Evolutionary conservation across 2,329 filamentous ascomycete genomes (phyloP).

Genomic region (Botryotinia narcissicola): DNA sequence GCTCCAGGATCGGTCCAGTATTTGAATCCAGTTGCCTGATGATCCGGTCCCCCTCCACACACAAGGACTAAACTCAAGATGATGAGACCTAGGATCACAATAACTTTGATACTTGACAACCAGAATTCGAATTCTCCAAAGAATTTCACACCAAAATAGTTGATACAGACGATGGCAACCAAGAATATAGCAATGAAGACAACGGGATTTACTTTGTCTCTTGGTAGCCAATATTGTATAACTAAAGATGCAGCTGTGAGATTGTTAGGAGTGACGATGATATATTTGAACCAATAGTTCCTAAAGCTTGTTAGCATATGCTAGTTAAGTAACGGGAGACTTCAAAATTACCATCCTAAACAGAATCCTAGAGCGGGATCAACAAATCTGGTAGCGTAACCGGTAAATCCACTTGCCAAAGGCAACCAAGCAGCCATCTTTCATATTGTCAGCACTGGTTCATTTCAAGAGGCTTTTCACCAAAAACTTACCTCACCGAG

Average conservation of each 20-base stretch:
- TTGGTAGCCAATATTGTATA: conserved; percentile 71
- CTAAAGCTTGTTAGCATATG: conserved; percentile 21
- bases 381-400: conserved; percentile 75
- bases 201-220: conserved; percentile 66
- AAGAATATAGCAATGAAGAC: conserved; percentile 76
- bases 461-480: conserved; percentile 37
- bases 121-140: conserved; percentile 54
- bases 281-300: conserved; percentile 54
- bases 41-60: conserved; percentile 61
- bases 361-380: conserved; percentile 80
- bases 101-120: conserved; percentile 55
- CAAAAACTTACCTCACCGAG: conserved; percentile 43
- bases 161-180: conserved; percentile 61
- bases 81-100: conserved; percentile 65
- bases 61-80: conserved; percentile 63
- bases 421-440: conserved; percentile 78
- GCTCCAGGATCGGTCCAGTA: conserved; percentile 50
- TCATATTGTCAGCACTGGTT: conserved; percentile 48
- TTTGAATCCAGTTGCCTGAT: conserved; percentile 49
- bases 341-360: conserved; percentile 53
- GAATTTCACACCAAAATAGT: conserved; percentile 52
- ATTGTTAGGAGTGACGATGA: conserved; percentile 83
- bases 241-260: conserved; percentile 77
- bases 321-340: background rate
- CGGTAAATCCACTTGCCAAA: conserved; percentile 74